Base-by-base conservation (phyloP, 495 filamentous ascomycete genomes). In the Bombardia bombarda region DNA sequence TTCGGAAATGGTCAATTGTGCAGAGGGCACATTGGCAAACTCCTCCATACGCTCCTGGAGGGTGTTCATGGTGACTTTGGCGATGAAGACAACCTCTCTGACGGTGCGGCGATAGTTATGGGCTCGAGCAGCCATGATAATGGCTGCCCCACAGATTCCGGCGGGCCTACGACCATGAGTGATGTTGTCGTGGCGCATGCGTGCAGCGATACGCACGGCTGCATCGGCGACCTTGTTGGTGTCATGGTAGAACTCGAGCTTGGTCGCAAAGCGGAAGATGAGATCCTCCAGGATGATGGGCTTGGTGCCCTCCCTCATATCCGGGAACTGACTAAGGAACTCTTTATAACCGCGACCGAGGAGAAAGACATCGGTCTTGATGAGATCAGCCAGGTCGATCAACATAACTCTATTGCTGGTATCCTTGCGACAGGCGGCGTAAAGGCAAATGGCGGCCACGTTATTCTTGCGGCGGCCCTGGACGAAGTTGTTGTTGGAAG, bases 151-250 rank as follows among this genome's bases (percentile, higher is more conserved):
- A 63, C 88, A 95, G 33, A 97, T 79, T 55, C 93, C 92, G 20
- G 92, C 87, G 33, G 93, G 93, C 32, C 89, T 79, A 55, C 92
- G 87, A 52, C 92, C 92, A 36, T 83, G 82, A 7, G 86, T 82
- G 78, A 98, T 96, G 86, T 90, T 96, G 62, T 98, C 92, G 20
- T 84, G 75, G 38, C 85, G 84, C 92, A 98, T 97, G 32, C 92
- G 82, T 56, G 86, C 79, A 23, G 93, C 80, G 38, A 98, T 83
- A 23, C 81, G 78, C 26, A 84, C 77, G 16, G 92, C 92, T 46
- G 94, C 87, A 41, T 83, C 77, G 23, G 89, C 89, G 12, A 98
- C 88, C 40, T 80, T 80, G 60, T 82, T 78, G 10, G 81, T 87
- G 33, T 80, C 65, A 3, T 75, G 60, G 12, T 84, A 86, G 55